These are phyloP conservation scores for Cordyceps fumosorosea DNA, from an alignment of 2,329 filamentous ascomycete genomes.

Conservation along the genomic window DNA sequence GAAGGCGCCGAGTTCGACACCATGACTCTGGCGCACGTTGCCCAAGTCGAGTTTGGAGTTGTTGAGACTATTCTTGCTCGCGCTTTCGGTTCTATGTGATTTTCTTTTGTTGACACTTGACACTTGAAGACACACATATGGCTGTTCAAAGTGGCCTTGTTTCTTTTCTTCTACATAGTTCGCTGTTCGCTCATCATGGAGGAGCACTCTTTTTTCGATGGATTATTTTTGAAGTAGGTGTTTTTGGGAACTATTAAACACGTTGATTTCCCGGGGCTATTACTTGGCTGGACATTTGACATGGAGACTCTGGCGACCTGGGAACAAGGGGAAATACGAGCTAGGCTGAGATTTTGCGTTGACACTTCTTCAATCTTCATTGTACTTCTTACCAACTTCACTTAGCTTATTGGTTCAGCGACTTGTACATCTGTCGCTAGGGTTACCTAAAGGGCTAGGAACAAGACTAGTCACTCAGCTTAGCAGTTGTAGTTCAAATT, in stretches of 20 bases:
- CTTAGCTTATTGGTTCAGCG: background rate
- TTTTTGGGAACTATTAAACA: background rate
- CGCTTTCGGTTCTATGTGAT: conserved; percentile 24
- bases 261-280: background rate
- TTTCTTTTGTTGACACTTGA: background rate
- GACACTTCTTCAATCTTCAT: background rate
- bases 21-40: conserved; percentile 41
- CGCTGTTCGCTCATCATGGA: background rate
- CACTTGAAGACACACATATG: background rate
- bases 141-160: background rate
- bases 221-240: conserved; percentile 3
- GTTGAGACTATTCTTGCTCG: conserved; percentile 44
- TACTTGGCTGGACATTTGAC: background rate
- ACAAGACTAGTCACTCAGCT: too few species aligned
- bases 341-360: background rate
- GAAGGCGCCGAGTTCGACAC: conserved; percentile 37
- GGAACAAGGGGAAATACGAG: background rate
- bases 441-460: too few species aligned
- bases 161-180: background rate
- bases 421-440: background rate
- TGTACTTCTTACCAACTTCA: background rate
- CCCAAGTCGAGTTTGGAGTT: conserved; percentile 39
- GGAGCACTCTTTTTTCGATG: conserved; percentile 2
- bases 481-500: too few species aligned
- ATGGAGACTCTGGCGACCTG: background rate